These are phyloP conservation scores for Wickerhamomyces bovis DNA, from an alignment of 805 yeast genomes.

Conservation along the genomic window DNA sequence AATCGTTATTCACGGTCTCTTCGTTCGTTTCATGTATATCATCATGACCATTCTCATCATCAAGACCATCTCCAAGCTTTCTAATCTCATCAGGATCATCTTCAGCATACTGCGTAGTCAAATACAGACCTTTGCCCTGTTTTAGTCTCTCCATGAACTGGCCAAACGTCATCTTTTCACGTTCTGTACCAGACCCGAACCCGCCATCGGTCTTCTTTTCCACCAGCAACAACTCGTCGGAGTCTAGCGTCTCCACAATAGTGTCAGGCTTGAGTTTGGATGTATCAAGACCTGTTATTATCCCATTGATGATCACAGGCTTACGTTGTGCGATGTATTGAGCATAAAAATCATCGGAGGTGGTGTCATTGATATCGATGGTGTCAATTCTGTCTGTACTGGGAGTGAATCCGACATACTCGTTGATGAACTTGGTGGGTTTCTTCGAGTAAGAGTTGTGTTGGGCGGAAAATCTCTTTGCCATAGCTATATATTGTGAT, in stretches of 20 bases:
- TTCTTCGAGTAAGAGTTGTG: not conserved
- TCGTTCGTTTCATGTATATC: constrained; percentile 4
- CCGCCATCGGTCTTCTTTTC: constrained; percentile 57
- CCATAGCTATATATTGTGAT: not conserved
- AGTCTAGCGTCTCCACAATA: constrained; percentile 33
- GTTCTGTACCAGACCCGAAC: constrained; percentile 57
- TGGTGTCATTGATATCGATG: constrained; percentile 2
- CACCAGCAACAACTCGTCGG: constrained; percentile 39
- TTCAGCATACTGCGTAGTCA: constrained; percentile 65
- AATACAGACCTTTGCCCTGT: constrained; percentile 42
- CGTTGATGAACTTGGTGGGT: constrained; percentile 5
- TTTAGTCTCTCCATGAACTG: constrained; percentile 41
- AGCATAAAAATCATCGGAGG: constrained; percentile 8
- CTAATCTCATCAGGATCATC: constrained; percentile 33
- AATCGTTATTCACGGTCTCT: not conserved
- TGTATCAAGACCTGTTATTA: constrained; percentile 29
- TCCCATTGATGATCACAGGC: constrained; percentile 46
- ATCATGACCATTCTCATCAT: constrained; percentile 12
- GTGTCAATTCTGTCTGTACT: not conserved
- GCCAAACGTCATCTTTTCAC: constrained; percentile 44
- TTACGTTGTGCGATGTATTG: constrained; percentile 15
- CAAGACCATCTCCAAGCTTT: constrained; percentile 15
- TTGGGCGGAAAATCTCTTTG: constrained; percentile 1
- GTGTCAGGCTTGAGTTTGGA: constrained; percentile 28
- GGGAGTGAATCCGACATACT: constrained; percentile 11